Evolutionary conservation across 345 rosid species (phyloP).

Genomic region (Eucalyptus regnans): DNA sequence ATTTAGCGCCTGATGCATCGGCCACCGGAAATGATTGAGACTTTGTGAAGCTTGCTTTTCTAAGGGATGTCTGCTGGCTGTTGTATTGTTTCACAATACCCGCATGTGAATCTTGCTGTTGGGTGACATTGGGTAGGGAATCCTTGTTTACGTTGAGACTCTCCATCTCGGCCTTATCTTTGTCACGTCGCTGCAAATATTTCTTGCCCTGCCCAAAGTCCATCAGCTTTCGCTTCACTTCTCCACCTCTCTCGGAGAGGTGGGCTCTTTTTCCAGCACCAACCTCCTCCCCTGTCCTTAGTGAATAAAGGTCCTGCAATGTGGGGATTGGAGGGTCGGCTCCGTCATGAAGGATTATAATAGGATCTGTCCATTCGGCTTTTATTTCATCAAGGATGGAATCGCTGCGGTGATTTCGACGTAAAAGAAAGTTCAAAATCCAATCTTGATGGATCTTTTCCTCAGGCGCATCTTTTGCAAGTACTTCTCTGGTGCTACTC

Average conservation of each 20-base stretch:
- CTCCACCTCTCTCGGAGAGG: not conserved
- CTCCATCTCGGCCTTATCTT: not conserved
- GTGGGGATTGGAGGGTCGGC: not conserved
- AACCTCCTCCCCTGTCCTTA: not conserved
- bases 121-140: not conserved
- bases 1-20: conserved; percentile 8
- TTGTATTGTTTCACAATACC: conserved; percentile 9
- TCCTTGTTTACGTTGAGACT: not conserved
- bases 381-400: not conserved
- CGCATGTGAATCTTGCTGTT: conserved; percentile 17
- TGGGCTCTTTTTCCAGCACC: not conserved
- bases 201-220: not conserved
- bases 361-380: not conserved
- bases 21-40: conserved; percentile 79
- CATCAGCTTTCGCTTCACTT: not conserved
- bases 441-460: not conserved
- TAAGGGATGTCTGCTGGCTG: conserved; percentile 12
- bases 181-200: not conserved
- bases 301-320: not conserved
- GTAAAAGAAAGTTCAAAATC: conserved; percentile 1
- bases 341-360: not conserved
- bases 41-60: conserved; percentile 26
- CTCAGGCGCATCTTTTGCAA: conserved; percentile 4
- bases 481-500: not conserved
- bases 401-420: not conserved